These are phyloP conservation scores for Lathyrus sativus DNA, from an alignment of 306 rosid genomes.

Conservation along the genomic window DNA sequence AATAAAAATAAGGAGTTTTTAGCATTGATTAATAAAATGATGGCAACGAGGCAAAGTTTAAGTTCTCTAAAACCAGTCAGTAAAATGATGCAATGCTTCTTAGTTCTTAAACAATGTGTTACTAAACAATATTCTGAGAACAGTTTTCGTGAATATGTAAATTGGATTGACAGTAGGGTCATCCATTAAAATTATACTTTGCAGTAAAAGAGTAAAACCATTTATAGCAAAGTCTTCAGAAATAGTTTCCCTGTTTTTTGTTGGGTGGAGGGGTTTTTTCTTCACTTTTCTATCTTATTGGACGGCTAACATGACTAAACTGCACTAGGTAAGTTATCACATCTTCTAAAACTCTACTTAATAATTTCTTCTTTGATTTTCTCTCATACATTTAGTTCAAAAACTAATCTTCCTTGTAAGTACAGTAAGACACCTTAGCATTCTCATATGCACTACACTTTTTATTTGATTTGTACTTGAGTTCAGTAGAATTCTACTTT, in stretches of 20 bases:
- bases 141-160: slow-evolving; percentile 18
- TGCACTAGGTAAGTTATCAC: neutral
- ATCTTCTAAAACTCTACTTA: neutral
- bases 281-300: neutral
- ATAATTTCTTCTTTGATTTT: neutral
- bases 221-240: neutral
- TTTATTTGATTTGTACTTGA: neutral
- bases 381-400: neutral
- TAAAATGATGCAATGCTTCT: neutral
- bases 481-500: neutral
- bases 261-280: neutral
- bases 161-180: neutral
- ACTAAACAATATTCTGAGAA: neutral
- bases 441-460: neutral
- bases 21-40: slow-evolving; percentile 3
- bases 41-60: neutral
- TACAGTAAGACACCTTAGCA: slow-evolving; percentile 23
- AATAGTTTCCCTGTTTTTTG: neutral
- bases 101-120: neutral
- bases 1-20: neutral
- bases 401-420: neutral
- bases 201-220: slow-evolving; percentile 11
- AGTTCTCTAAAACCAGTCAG: neutral
- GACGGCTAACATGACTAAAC: slow-evolving; percentile 13
- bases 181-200: slow-evolving; percentile 1